These are phyloP conservation scores for Phytophthora capsici DNA, from an alignment of 352 stramenopile species.

Conservation along the genomic window DNA sequence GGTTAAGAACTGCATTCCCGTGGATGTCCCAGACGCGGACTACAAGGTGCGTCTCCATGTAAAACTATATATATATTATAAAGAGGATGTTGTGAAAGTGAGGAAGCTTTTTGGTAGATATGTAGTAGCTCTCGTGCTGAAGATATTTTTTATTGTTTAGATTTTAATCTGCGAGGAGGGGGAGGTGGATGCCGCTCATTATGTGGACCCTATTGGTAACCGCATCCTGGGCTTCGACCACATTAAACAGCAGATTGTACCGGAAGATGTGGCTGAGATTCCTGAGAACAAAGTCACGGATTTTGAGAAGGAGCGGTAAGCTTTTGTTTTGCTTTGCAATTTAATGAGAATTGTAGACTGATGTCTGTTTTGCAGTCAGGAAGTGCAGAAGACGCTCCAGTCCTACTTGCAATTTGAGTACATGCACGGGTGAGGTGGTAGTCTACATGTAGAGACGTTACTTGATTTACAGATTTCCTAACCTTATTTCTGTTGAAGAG, in stretches of 20 bases:
- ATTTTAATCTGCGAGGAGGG: slow-evolving; percentile 84
- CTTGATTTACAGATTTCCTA: neutral
- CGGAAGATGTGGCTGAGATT: slow-evolving; percentile 57
- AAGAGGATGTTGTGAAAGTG: neutral
- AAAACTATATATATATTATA: neutral
- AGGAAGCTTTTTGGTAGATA: neutral
- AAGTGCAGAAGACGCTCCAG: slow-evolving; percentile 73
- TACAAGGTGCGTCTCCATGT: slow-evolving; percentile 59
- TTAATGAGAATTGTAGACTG: neutral
- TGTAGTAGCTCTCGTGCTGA: neutral
- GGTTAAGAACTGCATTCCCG: slow-evolving; percentile 62
- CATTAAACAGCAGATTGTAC: slow-evolving; percentile 72
- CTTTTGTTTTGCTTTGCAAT: neutral
- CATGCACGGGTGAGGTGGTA: slow-evolving; percentile 55
- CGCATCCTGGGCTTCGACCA: slow-evolving; percentile 89
- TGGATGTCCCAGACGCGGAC: slow-evolving; percentile 72
- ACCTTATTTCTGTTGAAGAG: slow-evolving; percentile 38
- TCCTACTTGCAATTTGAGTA: slow-evolving; percentile 89
- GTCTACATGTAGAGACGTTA: neutral
- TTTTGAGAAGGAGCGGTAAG: slow-evolving; percentile 79
- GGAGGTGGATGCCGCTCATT: slow-evolving; percentile 84
- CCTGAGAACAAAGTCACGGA: slow-evolving; percentile 44
- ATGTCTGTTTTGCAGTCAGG: slow-evolving; percentile 16
- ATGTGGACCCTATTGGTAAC: slow-evolving; percentile 81
- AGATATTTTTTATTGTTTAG: slow-evolving; percentile 26